Evolutionary conservation across 192 early-diverging fungal species (phyloP), one percentile per base, ranked within the genome.

Genomic region (Oehlia diaphana): DNA sequence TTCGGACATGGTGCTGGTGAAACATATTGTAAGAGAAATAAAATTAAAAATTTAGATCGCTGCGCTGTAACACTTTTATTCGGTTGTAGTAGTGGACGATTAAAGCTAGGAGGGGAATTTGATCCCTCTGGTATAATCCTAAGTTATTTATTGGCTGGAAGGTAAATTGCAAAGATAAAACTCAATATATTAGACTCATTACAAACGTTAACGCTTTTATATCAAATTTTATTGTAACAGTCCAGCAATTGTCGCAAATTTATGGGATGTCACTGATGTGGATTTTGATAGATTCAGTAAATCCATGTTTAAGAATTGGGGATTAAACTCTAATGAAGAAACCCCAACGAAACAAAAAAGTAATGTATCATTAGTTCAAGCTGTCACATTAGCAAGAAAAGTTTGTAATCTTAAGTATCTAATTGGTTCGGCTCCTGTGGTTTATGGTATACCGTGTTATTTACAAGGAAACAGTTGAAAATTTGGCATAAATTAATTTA

Each of bases 211-310:
- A 62, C 37, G 21, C 62, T 77, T 16, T 53, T 6, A 61, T 62
- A 68, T 50, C 28, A 35, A 31, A 3, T 67, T 31, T 74, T 39
- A 28, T 74, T 61, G 16, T 69, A 49, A 58, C 72, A 90, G 94
- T 79, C 94, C 94, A 7, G 88, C 95, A 1, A 80, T 99, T 1
- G 93, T 97, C 4, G 96, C 93, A 26, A 99, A 97, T 73, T 85
- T 99, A 31, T 99, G 98, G 98, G 98, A 99, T 83, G 96, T 99
- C 9, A 98, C 97, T 3, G 98, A 99, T 83, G 88, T 91, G 78
- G 96, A 98, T 81, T 94, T 99, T 79, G 98, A 99, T 82, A 89
- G 92, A 14, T 96, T 97, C 77, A 93, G 93, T 3, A 89, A 90
- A 31, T 80, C 84, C 0, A 63, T 96, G 84, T 86, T 99, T 78